Base-by-base conservation (phyloP, 1,284 basidiomycete species). In the Ceratobasidium sp. region DNA sequence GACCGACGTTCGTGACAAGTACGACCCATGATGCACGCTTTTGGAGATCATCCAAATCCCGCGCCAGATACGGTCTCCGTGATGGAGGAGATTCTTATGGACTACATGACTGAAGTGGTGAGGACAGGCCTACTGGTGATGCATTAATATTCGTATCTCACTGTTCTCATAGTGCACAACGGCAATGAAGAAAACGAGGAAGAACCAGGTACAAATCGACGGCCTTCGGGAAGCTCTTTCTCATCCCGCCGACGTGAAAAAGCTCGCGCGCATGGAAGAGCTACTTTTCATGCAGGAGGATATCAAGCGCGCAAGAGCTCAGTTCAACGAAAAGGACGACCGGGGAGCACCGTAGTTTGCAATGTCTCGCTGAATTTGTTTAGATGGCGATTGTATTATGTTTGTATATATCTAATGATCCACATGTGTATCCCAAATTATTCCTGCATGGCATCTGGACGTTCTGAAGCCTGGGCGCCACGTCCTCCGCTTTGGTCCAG, bases 1-100 rank as follows among this genome's bases (percentile, higher is more conserved):
- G 23, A 39, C 39, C 28, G 23, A 16, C 48, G 55, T 12, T 50
- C 46, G 18, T 41, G 53, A 26, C 28, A 76, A 96, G 93, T 97
- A 73, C 89, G 91, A 75, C 91, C 87, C 72, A 83, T 97, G 67
- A 96, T 97, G 94, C 97, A 95, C 78, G 94, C 92, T n/a, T 97
- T 96, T 79, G 95, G 95, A 21, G 95, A 97, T 78, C 92, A 94
- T 78, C 86, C 92, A 21, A 92, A 94, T 76, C 93, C 94, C 0
- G 89, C 92, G 8, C 90, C 88, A 57, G 95, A 97, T 76, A 91
- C 92, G 0, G 91, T 96, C 34, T 90, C 89, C 77, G 91, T 97
- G 34, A 93, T 97, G 90, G 95, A 97, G 79, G 95, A 97, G 79
- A 95, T 97, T 75, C 83, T 96, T 48, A 88, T 96, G 55, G 93